These are phyloP conservation scores for Sporisorium exsertum DNA, from an alignment of 1,284 basidiomycete species.

Conservation along the genomic window DNA sequence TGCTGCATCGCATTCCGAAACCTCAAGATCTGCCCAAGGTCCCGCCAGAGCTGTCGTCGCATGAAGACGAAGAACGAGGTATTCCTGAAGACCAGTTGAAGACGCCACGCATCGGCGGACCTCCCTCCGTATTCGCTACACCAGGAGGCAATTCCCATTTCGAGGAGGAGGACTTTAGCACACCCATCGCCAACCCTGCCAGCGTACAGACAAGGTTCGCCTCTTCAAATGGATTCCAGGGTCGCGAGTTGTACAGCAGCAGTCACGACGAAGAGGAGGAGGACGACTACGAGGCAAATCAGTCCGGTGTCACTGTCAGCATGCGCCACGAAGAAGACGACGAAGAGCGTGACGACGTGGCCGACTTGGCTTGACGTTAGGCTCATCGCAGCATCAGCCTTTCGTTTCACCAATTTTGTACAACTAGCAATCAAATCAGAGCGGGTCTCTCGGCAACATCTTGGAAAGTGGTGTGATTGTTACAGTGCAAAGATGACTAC, in stretches of 20 bases:
- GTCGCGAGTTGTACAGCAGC: slow-evolving; percentile 17
- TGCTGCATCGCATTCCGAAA: slow-evolving; percentile 62
- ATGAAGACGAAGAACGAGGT: slow-evolving; percentile 15
- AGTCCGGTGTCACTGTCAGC: slow-evolving; percentile 52
- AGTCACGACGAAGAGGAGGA: slow-evolving; percentile 43
- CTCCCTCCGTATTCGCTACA: slow-evolving; percentile 24
- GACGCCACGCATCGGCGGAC: slow-evolving; percentile 35
- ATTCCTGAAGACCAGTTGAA: slow-evolving; percentile 31
- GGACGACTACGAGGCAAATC: slow-evolving; percentile 48
- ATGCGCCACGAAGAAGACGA: slow-evolving; percentile 56
- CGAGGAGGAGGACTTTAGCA: slow-evolving; percentile 34
- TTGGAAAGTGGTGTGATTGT: slow-evolving; percentile 7
- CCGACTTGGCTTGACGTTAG: slow-evolving; percentile 10
- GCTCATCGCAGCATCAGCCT: background rate
- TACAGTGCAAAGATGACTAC: no score
- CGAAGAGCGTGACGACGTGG: slow-evolving; percentile 27
- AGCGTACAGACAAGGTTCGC: slow-evolving; percentile 5
- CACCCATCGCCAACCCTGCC: slow-evolving; percentile 22
- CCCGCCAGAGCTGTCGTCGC: slow-evolving; percentile 33
- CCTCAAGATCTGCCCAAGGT: slow-evolving; percentile 54
- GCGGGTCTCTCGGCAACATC: background rate
- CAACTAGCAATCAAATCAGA: slow-evolving; percentile 1
- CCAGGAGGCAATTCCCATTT: slow-evolving; percentile 21
- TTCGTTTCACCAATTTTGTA: background rate
- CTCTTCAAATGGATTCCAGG: slow-evolving; percentile 4